Percentiles rank a stretch among this genome's conserved stretches.
Conservation (phyloP, 495 filamentous ascomycete genomes). For the Amorphotheca resinae region DNA sequence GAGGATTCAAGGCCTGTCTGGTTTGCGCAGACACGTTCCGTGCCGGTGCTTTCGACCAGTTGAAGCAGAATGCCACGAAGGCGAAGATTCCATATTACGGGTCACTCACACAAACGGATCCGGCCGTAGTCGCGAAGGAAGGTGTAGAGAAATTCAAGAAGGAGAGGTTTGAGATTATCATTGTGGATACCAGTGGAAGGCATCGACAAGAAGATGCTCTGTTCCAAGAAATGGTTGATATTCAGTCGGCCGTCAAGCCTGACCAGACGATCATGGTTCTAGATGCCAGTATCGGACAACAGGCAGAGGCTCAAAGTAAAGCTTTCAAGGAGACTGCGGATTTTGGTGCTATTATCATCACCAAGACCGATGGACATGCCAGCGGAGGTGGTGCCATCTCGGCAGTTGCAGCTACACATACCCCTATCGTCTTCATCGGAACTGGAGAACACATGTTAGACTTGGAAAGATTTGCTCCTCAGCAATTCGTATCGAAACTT, state of each 20-base stretch:
- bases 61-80: slow-evolving; percentile 98
- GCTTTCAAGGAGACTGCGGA: slow-evolving; percentile 97
- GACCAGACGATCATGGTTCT: slow-evolving; percentile 98
- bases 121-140: slow-evolving; percentile 80
- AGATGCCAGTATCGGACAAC: slow-evolving; percentile 90
- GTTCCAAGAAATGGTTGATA: slow-evolving; percentile 97
- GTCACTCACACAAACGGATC: slow-evolving; percentile 89
- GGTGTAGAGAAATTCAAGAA: slow-evolving; percentile 99
- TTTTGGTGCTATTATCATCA: slow-evolving; percentile 98
- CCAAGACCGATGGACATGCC: slow-evolving; percentile 94
- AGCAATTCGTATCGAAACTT: slow-evolving; percentile 81
- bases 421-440: slow-evolving; percentile 94
- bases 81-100: slow-evolving; percentile 99
- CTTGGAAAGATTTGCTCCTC: slow-evolving; percentile 81
- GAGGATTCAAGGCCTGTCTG: slow-evolving; percentile 87
- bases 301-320: slow-evolving; percentile 84
- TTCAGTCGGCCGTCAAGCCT: slow-evolving; percentile 79
- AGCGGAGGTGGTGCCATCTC: slow-evolving; percentile 94
- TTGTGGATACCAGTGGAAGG: slow-evolving; percentile 90
- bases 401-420: slow-evolving; percentile 93
- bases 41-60: slow-evolving; percentile 93
- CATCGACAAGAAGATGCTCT: slow-evolving; percentile 91
- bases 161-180: slow-evolving; percentile 95
- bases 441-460: slow-evolving; percentile 97
- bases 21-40: slow-evolving; percentile 99